Conservation (phyloP, 2,329 filamentous ascomycete genomes). For the Penicillium sp. region DNA sequence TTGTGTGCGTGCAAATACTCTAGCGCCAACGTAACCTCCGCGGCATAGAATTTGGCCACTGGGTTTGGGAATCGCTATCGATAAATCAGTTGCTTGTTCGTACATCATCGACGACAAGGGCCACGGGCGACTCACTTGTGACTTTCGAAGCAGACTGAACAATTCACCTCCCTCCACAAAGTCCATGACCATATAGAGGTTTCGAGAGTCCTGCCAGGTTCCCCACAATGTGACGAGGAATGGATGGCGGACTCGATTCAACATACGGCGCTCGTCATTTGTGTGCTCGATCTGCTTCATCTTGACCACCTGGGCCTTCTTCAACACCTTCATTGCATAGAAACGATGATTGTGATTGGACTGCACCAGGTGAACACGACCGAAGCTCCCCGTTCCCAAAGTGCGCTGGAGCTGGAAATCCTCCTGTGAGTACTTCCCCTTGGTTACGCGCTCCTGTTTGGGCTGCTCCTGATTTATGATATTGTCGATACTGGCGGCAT, state of each 20-base stretch:
- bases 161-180: slow-evolving; percentile 98
- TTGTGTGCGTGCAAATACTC: slow-evolving; percentile 93
- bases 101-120: neutral
- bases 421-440: slow-evolving; percentile 91
- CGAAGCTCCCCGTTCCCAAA: slow-evolving; percentile 94
- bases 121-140: slow-evolving; percentile 62
- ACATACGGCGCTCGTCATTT: slow-evolving; percentile 94
- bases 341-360: slow-evolving; percentile 97
- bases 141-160: slow-evolving; percentile 92
- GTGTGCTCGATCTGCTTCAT: slow-evolving; percentile 99
- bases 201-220: slow-evolving; percentile 92
- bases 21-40: slow-evolving; percentile 90
- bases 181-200: slow-evolving; percentile 99
- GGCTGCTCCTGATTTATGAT: slow-evolving; percentile 61
- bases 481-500: slow-evolving; percentile 78
- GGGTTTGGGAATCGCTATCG: slow-evolving; percentile 92
- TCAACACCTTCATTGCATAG: slow-evolving; percentile 97
- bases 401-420: slow-evolving; percentile 92
- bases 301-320: slow-evolving; percentile 97
- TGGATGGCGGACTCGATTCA: slow-evolving; percentile 94
- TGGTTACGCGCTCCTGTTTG: slow-evolving; percentile 65
- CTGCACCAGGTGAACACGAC: slow-evolving; percentile 92
- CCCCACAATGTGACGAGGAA: slow-evolving; percentile 98
- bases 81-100: slow-evolving; percentile 6
- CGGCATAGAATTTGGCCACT: slow-evolving; percentile 98